These are phyloP conservation scores for Rosellinia necatrix DNA, from an alignment of 2,329 filamentous ascomycete genomes.

Conservation along the genomic window DNA sequence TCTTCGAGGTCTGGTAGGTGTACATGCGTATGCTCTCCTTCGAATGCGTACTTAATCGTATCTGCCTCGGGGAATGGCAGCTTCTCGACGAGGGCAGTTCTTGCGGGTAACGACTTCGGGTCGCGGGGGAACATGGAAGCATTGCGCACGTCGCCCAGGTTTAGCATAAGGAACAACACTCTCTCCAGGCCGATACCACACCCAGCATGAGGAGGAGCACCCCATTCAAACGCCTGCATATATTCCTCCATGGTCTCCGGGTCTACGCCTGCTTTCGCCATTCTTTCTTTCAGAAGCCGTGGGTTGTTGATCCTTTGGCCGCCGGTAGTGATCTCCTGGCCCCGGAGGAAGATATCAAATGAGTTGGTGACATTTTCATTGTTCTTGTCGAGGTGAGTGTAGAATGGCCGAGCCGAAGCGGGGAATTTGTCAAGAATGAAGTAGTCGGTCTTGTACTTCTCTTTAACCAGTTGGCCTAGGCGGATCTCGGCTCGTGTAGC, in stretches of 20 bases:
- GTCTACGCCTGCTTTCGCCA: conserved; percentile 75
- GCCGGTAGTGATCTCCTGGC: conserved; percentile 90
- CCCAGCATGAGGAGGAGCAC: conserved; percentile 85
- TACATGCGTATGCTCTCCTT: conserved; percentile 50
- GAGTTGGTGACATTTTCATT: conserved; percentile 72
- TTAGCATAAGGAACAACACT: conserved; percentile 82
- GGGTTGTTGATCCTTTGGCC: conserved; percentile 91
- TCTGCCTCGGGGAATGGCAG: conserved; percentile 89
- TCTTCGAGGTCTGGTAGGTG: conserved; percentile 78
- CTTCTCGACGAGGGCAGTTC: conserved; percentile 50
- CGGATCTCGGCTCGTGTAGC: conserved; percentile 86
- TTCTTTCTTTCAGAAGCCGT: conserved; percentile 73
- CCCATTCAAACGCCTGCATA: conserved; percentile 84
- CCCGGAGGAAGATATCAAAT: conserved; percentile 92
- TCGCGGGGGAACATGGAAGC: conserved; percentile 87
- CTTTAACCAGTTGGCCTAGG: conserved; percentile 80
- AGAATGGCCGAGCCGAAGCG: conserved; percentile 81
- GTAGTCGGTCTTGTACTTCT: conserved; percentile 88
- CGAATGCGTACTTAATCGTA: conserved; percentile 67
- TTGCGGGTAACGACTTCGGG: conserved; percentile 79
- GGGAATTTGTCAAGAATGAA: conserved; percentile 96
- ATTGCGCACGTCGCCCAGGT: conserved; percentile 86
- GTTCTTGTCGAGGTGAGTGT: conserved; percentile 78
- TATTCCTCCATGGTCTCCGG: conserved; percentile 90
- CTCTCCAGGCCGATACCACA: conserved; percentile 90